Evolutionary conservation across 2,329 filamentous ascomycete genomes (phyloP), one percentile per base, ranked within the genome.

Genomic region (Didymella glomerata): DNA sequence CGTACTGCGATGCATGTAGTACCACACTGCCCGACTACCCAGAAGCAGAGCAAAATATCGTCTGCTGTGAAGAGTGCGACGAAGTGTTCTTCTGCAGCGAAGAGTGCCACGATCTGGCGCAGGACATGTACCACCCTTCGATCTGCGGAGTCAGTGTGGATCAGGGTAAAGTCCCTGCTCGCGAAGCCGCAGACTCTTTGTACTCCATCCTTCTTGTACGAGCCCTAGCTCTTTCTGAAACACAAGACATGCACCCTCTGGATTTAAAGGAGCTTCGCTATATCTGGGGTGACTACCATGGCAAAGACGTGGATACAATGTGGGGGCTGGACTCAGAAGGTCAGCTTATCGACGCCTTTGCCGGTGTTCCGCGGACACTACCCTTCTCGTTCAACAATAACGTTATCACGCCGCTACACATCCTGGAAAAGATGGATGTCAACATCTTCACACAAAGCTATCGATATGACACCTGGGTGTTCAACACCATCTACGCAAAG

Each of bases 401-500:
- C 66, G 86, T 95, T 60, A 84, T 90, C 55, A 85, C 85, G 2
- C 91, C 91, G 0, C 83, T 94, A 6, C 90, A 93, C 71, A 83
- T 94, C 30, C 83, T 95, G 16, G 90, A 93, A 75, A 92, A 92
- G 77, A 92, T 95, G 89, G 90, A 93, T 66, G 82, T 94, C 55
- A 89, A 94, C 72, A 88, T 93, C 51, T 94, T 89, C 74, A 82
- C 78, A 25, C 64, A 74, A 45, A 77, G 74, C 57, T 65, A 73
- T 80, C 77, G 81, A 24, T 88, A 90, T 74, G 90, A 93, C 68
- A 78, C 90, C 7, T 95, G 91, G 91, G 85, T 97, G 16, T 85
- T 96, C 71, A 97, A 98, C 78, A 97, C 93, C 0, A 83, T 97
- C 5, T 96, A 94, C 76, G 88, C 91, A 65, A 98, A 98, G 76